Percentiles rank a stretch among this genome's conserved stretches.
Conservation (phyloP, 139 green algal genomes). For the Ettlia oleoabundans region DNA sequence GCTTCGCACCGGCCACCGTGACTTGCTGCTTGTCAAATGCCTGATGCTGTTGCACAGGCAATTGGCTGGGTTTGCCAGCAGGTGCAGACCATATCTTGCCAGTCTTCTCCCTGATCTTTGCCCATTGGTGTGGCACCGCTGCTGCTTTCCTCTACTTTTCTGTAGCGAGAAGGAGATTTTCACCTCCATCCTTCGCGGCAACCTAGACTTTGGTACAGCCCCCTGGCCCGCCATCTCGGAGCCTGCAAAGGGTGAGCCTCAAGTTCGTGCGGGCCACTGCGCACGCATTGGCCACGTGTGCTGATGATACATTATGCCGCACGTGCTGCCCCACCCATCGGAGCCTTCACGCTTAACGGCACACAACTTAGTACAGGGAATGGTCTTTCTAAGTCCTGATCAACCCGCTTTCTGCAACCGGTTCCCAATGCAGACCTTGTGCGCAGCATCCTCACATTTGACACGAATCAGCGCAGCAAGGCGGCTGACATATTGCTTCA, state of each 20-base stretch:
- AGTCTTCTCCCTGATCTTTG: neutral
- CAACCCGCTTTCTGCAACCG: too few relatives aligned
- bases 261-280: too few relatives aligned
- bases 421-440: constrained; percentile 28
- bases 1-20: too few relatives aligned
- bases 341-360: too few relatives aligned
- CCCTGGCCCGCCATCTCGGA: constrained; percentile 58
- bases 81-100: neutral
- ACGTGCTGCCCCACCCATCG: neutral
- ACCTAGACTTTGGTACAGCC: constrained; percentile 52
- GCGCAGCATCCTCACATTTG: constrained; percentile 12
- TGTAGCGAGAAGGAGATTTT: constrained; percentile 79
- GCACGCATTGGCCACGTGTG: too few relatives aligned
- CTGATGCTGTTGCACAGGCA: too few relatives aligned
- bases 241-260: constrained; percentile 34
- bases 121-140: neutral
- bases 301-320: neutral
- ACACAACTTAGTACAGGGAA: too few relatives aligned
- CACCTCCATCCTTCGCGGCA: constrained; percentile 58
- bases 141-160: neutral
- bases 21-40: too few relatives aligned
- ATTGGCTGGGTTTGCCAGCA: too few relatives aligned
- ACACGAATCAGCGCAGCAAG: neutral
- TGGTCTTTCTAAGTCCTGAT: too few relatives aligned
- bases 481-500: constrained; percentile 33